A percentile compares a stretch with the other conserved stretches of the same genome.
Conservation (phyloP, 208 protist species). For the Tritrichomonas foetus region DNA sequence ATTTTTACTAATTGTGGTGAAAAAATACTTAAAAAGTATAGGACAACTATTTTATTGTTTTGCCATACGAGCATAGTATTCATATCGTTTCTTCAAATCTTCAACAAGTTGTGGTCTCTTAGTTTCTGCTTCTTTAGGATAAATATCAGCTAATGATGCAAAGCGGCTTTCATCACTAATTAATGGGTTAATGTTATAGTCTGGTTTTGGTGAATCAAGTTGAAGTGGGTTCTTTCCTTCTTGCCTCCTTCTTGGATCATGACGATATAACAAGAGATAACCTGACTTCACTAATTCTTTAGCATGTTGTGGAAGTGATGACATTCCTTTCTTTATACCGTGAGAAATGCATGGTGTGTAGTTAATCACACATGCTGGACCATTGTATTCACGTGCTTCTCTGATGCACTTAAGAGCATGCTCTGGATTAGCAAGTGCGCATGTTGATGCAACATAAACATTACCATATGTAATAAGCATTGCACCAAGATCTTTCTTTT, state of each 20-base stretch:
- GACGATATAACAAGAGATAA: background rate
- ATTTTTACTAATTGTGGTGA: too few relatives aligned
- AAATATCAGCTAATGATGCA: background rate
- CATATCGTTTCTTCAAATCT: background rate
- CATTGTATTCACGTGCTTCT: conserved; percentile 62
- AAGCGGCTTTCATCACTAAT: background rate
- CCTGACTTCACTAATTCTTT: background rate
- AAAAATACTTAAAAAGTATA: too few relatives aligned
- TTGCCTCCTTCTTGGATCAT: background rate
- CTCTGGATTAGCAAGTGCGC: conserved; percentile 49
- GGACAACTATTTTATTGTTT: too few relatives aligned
- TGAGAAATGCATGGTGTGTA: conserved; percentile 61
- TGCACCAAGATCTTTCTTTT: conserved; percentile 61
- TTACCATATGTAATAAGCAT: conserved; percentile 59
- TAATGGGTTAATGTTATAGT: background rate
- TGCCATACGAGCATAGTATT: too few relatives aligned
- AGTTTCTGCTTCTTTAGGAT: too few relatives aligned
- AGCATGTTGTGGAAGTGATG: background rate
- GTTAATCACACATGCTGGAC: conserved; percentile 54
- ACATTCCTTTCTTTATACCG: background rate
- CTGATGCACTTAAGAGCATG: conserved; percentile 55
- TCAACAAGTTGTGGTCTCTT: background rate
- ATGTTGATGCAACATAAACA: conserved; percentile 60
- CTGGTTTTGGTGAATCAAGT: background rate
- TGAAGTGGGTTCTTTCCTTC: background rate